Conservation (phyloP, 2,329 filamentous ascomycete species). For the Neopestalotiopsis clavispora region DNA sequence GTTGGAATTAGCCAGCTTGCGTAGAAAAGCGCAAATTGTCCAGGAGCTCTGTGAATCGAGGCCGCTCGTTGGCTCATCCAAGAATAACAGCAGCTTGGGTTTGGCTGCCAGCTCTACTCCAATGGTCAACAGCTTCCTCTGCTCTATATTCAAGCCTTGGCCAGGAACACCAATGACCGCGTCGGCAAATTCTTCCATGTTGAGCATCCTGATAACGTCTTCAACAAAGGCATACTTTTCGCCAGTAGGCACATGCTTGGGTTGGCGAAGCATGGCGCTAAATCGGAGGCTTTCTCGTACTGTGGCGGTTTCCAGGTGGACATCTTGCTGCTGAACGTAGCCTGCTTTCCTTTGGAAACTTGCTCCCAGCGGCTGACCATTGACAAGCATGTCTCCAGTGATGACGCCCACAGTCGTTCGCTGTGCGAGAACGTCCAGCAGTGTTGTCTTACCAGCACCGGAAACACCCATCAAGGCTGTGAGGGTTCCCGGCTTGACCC, state of each 20-base stretch:
- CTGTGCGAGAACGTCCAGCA: slow-evolving; percentile 35
- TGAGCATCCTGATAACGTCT: slow-evolving; percentile 70
- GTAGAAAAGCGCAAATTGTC: slow-evolving; percentile 71
- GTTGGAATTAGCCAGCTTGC: slow-evolving; percentile 58
- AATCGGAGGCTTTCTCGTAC: slow-evolving; percentile 70
- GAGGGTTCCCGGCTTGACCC: slow-evolving; percentile 80
- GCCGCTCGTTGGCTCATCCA: slow-evolving; percentile 79
- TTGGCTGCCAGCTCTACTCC: slow-evolving; percentile 77
- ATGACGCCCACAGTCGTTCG: slow-evolving; percentile 56
- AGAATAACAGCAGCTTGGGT: slow-evolving; percentile 71
- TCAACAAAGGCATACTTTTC: slow-evolving; percentile 71
- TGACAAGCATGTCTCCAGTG: slow-evolving; percentile 78
- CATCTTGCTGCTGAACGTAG: slow-evolving; percentile 68
- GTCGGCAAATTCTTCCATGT: slow-evolving; percentile 70
- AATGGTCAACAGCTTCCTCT: slow-evolving; percentile 66
- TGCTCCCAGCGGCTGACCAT: slow-evolving; percentile 71
- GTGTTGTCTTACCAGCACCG: slow-evolving; percentile 36
- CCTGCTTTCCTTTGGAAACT: slow-evolving; percentile 83
- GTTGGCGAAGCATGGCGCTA: slow-evolving; percentile 68
- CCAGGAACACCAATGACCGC: slow-evolving; percentile 59
- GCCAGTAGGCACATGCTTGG: slow-evolving; percentile 56
- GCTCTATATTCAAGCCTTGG: slow-evolving; percentile 56
- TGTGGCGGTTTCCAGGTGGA: slow-evolving; percentile 69
- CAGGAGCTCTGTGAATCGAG: slow-evolving; percentile 76
- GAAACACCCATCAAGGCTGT: slow-evolving; percentile 76